Conservation (phyloP, 2,329 filamentous ascomycete species). For the Diaporthe sp. region DNA sequence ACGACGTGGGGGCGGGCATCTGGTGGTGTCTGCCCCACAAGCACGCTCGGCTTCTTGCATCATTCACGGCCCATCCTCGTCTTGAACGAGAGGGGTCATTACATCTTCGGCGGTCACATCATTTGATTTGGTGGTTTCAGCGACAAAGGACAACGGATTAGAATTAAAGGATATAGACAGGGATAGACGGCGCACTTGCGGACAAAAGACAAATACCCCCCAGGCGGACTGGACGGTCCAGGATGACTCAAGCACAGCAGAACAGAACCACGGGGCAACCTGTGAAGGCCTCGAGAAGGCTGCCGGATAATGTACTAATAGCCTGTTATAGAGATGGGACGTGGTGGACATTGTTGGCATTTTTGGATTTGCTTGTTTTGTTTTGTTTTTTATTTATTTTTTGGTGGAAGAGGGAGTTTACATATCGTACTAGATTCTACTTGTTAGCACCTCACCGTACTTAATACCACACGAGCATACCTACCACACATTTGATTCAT, state of each 20-base stretch:
- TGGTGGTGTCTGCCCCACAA: neutral
- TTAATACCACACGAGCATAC: conserved; percentile 9
- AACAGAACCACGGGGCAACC: conserved; percentile 17
- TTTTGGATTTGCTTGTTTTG: neutral
- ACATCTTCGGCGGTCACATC: neutral
- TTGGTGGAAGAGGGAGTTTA: neutral
- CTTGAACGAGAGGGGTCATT: neutral
- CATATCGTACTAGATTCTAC: conserved; percentile 1
- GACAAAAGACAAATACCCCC: conserved; percentile 24
- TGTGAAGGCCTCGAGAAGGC: conserved; percentile 10
- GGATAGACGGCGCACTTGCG: conserved; percentile 37
- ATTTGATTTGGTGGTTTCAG: neutral
- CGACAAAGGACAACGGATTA: conserved; percentile 28
- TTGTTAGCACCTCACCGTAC: conserved; percentile 22
- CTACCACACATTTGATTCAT: neutral
- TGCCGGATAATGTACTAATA: conserved; percentile 27
- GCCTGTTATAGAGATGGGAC: neutral
- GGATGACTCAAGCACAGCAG: conserved; percentile 11
- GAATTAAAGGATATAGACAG: conserved; percentile 20
- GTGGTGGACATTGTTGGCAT: conserved; percentile 2
- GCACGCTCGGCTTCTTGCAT: neutral
- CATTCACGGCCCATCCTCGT: neutral
- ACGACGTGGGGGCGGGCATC: neutral
- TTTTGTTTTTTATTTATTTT: neutral
- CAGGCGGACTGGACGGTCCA: conserved; percentile 16